A percentile compares a stretch with the other conserved stretches of the same genome.
Conservation (phyloP, 73 alveolate species). For the Paramecium sexaurelia region DNA sequence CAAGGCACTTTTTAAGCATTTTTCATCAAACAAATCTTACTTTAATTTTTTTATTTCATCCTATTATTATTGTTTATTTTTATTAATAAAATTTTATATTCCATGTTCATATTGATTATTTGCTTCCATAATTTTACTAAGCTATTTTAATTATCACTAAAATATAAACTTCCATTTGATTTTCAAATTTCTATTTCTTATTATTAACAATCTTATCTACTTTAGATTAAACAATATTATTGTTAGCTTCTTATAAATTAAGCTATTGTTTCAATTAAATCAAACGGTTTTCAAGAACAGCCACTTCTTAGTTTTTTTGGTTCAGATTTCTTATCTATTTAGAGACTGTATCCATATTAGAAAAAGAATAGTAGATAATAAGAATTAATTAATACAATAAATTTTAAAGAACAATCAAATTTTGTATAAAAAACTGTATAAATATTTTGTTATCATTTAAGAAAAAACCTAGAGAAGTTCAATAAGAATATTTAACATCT, state of each 20-base stretch:
- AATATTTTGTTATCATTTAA: too few species aligned
- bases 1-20: not conserved
- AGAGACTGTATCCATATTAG: slow-evolving; percentile 3
- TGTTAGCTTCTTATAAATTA: not conserved
- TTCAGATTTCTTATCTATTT: not conserved
- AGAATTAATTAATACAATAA: too few species aligned
- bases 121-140: not conserved
- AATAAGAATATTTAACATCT: too few species aligned
- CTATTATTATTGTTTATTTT: not conserved
- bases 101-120: not conserved
- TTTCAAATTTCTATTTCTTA: not conserved
- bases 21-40: not conserved
- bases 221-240: not conserved
- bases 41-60: not conserved
- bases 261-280: not conserved
- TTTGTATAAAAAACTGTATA: too few species aligned
- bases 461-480: too few species aligned
- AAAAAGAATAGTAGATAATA: too few species aligned
- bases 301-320: not conserved
- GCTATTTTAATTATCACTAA: not conserved
- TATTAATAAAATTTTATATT: not conserved
- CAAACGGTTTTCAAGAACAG: not conserved
- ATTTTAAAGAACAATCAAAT: too few species aligned
- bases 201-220: not conserved
- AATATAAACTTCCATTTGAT: not conserved